Conservation (phyloP, 1,139 yeast genomes). For the Taiozyma onychis region DNA sequence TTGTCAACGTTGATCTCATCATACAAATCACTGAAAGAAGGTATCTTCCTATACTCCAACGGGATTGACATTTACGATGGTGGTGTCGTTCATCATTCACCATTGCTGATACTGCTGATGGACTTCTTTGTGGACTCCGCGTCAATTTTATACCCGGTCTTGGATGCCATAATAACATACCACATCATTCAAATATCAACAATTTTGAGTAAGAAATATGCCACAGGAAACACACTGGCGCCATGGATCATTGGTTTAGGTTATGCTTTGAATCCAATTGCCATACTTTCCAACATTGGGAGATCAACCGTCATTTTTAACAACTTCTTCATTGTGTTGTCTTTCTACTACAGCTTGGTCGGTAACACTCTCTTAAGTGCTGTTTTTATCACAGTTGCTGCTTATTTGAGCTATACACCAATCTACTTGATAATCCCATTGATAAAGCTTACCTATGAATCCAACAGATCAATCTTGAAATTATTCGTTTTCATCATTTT, state of each 20-base stretch:
- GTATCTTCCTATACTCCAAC: conserved; percentile 61
- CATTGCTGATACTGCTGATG: conserved; percentile 47
- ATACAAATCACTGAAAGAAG: conserved; percentile 65
- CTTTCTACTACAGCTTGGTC: conserved; percentile 41
- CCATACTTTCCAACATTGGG: conserved; percentile 60
- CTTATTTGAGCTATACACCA: conserved; percentile 62
- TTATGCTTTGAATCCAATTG: conserved; percentile 77
- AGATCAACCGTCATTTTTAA: conserved; percentile 63
- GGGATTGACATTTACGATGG: conserved; percentile 71
- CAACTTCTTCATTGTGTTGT: conserved; percentile 47
- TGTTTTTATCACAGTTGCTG: conserved; percentile 53
- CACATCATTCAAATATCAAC: conserved; percentile 30
- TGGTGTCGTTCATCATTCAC: conserved; percentile 84
- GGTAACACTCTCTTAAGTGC: conserved; percentile 41
- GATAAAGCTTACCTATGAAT: conserved; percentile 27
- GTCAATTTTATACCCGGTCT: conserved; percentile 32
- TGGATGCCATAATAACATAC: conserved; percentile 37
- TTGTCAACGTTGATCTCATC: conserved; percentile 78
- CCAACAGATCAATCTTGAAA: conserved; percentile 4
- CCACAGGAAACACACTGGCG: conserved; percentile 19
- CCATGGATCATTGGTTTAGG: conserved; percentile 50
- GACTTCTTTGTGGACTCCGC: conserved; percentile 21
- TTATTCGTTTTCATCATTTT: conserved; percentile 10
- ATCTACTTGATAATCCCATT: conserved; percentile 52
- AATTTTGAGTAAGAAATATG: conserved; percentile 15